Conservation (phyloP, 345 rosid genomes). For the Eucalyptus polyanthemos region DNA sequence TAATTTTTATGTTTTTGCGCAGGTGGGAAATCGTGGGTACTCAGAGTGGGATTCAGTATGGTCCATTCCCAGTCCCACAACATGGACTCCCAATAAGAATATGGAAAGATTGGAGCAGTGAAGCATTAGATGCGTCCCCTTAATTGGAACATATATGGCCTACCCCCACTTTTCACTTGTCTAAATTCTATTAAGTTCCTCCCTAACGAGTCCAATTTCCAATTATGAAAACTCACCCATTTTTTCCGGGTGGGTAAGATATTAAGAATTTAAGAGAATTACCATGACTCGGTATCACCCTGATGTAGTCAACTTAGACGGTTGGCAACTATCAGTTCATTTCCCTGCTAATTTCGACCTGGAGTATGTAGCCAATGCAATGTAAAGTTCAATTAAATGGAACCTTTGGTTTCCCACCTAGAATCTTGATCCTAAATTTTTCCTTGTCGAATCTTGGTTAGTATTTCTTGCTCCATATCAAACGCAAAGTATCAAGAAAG, state of each 20-base stretch:
- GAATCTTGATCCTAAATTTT: neutral
- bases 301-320: neutral
- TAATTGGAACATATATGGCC: neutral
- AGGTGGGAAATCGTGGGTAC: conserved; percentile 78
- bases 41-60: conserved; percentile 53
- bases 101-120: conserved; percentile 18
- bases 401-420: neutral
- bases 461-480: neutral
- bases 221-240: neutral
- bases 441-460: neutral
- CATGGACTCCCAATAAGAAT: conserved; percentile 69
- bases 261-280: neutral
- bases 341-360: neutral
- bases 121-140: neutral
- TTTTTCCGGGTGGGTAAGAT: neutral
- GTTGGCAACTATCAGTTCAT: neutral
- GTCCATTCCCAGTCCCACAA: conserved; percentile 83
- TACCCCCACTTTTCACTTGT: neutral
- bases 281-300: neutral
- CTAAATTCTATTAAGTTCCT: neutral
- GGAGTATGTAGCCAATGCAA: neutral
- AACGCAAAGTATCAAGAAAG: neutral
- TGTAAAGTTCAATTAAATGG: neutral
- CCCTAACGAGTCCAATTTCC: neutral
- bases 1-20: neutral